Evolutionary conservation across 441 rosid genomes (phyloP), one percentile per base, ranked within the genome.

Genomic region (Populus tomentosa): DNA sequence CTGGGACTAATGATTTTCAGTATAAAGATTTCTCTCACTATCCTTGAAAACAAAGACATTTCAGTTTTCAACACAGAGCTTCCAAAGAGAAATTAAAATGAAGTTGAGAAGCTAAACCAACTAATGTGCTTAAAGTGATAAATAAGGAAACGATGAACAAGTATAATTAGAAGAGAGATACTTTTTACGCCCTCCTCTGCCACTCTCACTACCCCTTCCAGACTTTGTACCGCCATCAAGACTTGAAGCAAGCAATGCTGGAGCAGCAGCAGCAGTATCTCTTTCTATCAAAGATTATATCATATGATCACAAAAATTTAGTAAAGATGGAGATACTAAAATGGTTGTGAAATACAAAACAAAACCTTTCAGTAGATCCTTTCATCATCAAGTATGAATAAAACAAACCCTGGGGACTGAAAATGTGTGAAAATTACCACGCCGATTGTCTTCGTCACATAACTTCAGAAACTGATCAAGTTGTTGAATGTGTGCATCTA

Each of bases 161-260:
- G 50, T 42, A 80, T 70, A 63, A 81, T 1, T 38, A 74, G 71
- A 80, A 83, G 72, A 75, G 81, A 53, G 77, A 33, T 90, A 94
- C 98, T 92, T 96, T 86, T 91, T 96, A 69, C 98, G 98, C 69
- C 99, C 98, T 77, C 98, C 96, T 90, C 98, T 84, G 70, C 98
- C 32, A 30, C 32, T 30, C 32, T 30, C 32, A 30, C 85, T 71
- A n/a, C 86, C 77, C 86, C 88, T 94, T 86, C 93, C 94, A 21
- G 89, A 83, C 89, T 88, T 91, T 24, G 80, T 62, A 40, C 84
- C 72, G 75, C 84, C 81, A 78, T 89, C 93, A 1, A 74, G 64
- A 70, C 85, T 89, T 74, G 92, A 61, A 71, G 87, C 81, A 75
- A 84, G 80, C 28, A 80, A 68, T 73, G 85, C 84, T 78, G 84